Conservation (phyloP, 176 grass and related monocot species). For the Aegilops bicornis region DNA sequence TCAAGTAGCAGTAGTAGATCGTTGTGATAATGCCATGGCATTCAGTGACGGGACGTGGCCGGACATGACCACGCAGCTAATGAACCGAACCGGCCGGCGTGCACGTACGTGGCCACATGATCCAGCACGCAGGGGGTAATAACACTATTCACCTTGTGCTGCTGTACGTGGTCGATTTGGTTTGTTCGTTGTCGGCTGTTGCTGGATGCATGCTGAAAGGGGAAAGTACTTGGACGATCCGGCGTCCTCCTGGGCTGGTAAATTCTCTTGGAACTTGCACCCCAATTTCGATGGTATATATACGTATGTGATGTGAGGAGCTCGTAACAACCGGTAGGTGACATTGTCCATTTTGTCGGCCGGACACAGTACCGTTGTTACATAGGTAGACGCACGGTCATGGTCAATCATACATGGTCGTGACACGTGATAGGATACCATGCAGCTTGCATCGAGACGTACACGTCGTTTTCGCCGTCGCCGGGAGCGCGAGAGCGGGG, state of each 20-base stretch:
- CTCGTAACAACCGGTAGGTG: constrained; percentile 49
- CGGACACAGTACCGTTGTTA: background rate
- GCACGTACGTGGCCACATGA: background rate
- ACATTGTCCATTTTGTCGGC: constrained; percentile 17
- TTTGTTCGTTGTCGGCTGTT: background rate
- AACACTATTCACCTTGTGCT: background rate
- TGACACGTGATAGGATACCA: background rate
- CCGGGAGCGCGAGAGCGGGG: background rate
- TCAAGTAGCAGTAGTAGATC: background rate
- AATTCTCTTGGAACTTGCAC: background rate
- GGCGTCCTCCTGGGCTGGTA: background rate
- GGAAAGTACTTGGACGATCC: background rate
- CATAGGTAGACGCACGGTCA: constrained; percentile 27
- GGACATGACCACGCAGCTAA: background rate
- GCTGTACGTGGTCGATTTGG: background rate
- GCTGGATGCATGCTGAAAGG: background rate
- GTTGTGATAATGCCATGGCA: background rate
- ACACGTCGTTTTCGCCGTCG: constrained; percentile 19
- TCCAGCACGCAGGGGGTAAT: background rate
- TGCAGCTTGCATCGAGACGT: background rate
- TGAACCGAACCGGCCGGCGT: background rate
- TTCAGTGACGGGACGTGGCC: constrained; percentile 5
- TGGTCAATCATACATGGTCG: background rate
- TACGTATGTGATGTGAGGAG: background rate
- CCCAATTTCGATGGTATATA: background rate